Percentiles rank a stretch among this genome's conserved stretches.
These are phyloP conservation scores for Pistacia integerrima DNA, from an alignment of 345 rosid genomes.

Conservation along the genomic window DNA sequence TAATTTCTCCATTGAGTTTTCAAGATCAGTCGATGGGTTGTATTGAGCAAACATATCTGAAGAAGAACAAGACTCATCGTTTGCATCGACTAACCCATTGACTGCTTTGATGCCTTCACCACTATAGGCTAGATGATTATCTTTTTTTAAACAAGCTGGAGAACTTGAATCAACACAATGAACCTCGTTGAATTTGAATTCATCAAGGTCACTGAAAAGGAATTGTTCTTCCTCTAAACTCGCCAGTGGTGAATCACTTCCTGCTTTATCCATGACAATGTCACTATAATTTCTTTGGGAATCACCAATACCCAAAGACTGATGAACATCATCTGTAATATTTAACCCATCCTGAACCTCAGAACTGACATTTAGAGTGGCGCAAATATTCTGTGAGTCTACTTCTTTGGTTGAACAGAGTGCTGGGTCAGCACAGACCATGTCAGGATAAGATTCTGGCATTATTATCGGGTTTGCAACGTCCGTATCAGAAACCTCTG, in stretches of 20 bases:
- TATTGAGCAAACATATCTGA: conserved; percentile 24
- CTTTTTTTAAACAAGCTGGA: conserved; percentile 30
- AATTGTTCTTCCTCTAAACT: conserved; percentile 75
- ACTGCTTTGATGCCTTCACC: conserved; percentile 22
- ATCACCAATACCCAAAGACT: conserved; percentile 23
- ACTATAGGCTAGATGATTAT: conserved; percentile 22
- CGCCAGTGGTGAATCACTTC: conserved; percentile 37
- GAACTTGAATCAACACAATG: conserved; percentile 26
- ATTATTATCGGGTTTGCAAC: conserved; percentile 17
- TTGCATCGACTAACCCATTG: conserved; percentile 18
- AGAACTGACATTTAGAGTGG: conserved; percentile 27
- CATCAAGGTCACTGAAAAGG: conserved; percentile 64
- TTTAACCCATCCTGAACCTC: conserved; percentile 30
- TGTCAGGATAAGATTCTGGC: conserved; percentile 27
- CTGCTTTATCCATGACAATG: conserved; percentile 27
- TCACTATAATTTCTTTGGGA: conserved; percentile 26
- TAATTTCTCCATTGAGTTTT: conserved; percentile 30
- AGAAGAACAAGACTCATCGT: conserved; percentile 30
- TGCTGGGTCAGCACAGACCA: conserved; percentile 25
- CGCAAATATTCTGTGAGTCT: conserved; percentile 26
- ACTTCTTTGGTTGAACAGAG: conserved; percentile 33
- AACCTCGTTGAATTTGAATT: conserved; percentile 31
- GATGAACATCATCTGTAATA: conserved; percentile 21
- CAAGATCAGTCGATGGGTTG: conserved; percentile 29
- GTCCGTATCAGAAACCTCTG: conserved; percentile 2